Evolutionary conservation across 306 rosid species (phyloP).

Genomic region (Hylodesmum podocarpum): DNA sequence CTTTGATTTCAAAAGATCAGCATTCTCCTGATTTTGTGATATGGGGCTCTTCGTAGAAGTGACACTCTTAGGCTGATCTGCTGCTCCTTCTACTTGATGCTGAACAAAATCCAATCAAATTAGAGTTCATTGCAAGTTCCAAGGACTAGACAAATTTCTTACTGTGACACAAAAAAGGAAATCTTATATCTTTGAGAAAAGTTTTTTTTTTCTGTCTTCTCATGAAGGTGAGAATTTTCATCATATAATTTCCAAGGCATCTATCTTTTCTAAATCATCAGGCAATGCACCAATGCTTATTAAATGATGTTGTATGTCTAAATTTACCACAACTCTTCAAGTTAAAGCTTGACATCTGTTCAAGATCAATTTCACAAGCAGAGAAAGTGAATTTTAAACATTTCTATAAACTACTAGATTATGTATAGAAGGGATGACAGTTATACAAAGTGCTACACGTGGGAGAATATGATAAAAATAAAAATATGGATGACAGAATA

Average conservation of each 20-base stretch:
- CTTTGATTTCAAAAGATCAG: slow-evolving; percentile 38
- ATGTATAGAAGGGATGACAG: not conserved
- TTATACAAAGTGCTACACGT: not conserved
- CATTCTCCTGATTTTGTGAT: slow-evolving; percentile 41
- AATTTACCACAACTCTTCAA: not conserved
- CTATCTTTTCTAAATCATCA: not conserved
- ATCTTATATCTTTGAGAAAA: not conserved
- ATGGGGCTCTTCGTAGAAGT: slow-evolving; percentile 31
- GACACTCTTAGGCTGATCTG: slow-evolving; percentile 34
- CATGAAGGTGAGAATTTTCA: not conserved
- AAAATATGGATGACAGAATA: not conserved
- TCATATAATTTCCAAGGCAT: not conserved
- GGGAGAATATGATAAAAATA: not conserved
- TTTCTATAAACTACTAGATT: not conserved
- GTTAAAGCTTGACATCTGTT: not conserved
- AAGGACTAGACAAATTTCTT: not conserved
- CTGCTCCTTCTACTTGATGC: slow-evolving; percentile 42
- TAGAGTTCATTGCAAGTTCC: not conserved
- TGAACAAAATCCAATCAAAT: slow-evolving; percentile 27
- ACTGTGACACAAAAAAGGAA: not conserved
- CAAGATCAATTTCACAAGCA: not conserved
- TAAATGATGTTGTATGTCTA: not conserved
- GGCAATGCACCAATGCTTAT: not conserved
- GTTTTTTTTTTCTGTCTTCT: not conserved
- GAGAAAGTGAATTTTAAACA: not conserved